Evolutionary conservation across 2,329 filamentous ascomycete species (phyloP).

Genomic region (Pezicula rhizophila): DNA sequence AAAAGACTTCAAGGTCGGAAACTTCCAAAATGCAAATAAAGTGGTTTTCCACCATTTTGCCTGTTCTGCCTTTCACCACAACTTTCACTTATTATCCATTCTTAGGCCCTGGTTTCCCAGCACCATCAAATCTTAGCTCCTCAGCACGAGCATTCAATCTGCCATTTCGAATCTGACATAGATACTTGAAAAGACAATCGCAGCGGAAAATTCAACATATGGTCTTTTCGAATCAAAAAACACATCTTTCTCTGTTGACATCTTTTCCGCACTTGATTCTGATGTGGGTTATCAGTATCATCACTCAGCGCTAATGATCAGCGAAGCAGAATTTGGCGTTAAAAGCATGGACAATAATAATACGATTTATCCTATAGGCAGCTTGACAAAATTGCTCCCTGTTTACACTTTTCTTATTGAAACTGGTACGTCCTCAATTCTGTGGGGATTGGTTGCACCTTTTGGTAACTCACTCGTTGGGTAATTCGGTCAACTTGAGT

Average conservation of each 20-base stretch:
- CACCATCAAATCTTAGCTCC: conserved; percentile 7
- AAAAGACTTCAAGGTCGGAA: too few species aligned
- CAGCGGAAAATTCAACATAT: conserved; percentile 7
- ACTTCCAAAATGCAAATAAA: background rate
- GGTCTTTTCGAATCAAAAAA: conserved; percentile 10
- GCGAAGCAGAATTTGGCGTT: conserved; percentile 25
- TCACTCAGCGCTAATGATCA: conserved; percentile 28
- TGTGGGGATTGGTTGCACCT: too few species aligned
- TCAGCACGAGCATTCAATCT: conserved; percentile 4
- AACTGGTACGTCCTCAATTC: conserved; percentile 20
- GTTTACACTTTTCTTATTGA: conserved; percentile 36
- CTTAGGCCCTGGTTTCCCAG: conserved; percentile 8
- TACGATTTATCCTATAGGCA: conserved; percentile 36
- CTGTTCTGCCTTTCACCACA: background rate
- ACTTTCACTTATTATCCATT: conserved; percentile 5
- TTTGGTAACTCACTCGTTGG: too few species aligned
- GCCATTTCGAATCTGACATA: conserved; percentile 9
- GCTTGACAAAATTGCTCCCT: conserved; percentile 39
- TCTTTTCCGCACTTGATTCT: conserved; percentile 30
- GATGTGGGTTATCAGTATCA: conserved; percentile 29
- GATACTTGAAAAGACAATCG: conserved; percentile 5
- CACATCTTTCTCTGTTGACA: conserved; percentile 32
- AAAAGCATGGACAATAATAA: conserved; percentile 31
- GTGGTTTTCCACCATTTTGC: background rate
- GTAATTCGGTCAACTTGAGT: too few species aligned